A percentile compares a stretch with the other conserved stretches of the same genome.
phyloP scores from a whole-genome alignment of 192 early-diverging fungal genomes.

The Cetraspora pellucida region DNA sequence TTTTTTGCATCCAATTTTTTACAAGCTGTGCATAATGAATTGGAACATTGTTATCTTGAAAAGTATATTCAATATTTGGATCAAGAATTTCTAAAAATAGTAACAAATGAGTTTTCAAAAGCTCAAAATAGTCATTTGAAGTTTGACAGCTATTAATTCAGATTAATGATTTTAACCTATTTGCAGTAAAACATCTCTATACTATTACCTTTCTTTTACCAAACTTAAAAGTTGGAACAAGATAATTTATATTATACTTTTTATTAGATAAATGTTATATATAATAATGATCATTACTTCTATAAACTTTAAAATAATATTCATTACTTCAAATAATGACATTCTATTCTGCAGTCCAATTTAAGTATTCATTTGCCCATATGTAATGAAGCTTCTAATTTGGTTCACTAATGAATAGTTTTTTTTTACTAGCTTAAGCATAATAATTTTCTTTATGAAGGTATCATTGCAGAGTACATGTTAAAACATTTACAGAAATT shows the following conservation, averaged over 20 bases:
- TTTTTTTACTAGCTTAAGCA: background rate
- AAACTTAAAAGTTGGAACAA: constrained; percentile 17
- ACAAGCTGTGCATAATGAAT: background rate
- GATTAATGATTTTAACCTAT: background rate
- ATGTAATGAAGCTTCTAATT: background rate
- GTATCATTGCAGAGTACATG: background rate
- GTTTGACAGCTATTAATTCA: background rate
- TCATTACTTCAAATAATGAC: constrained; percentile 25
- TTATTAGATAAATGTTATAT: no score
- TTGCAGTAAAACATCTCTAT: background rate
- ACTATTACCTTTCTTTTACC: background rate
- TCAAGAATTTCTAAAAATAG: no score
- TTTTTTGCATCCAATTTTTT: constrained; percentile 1
- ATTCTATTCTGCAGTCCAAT: constrained; percentile 17
- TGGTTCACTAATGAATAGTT: background rate
- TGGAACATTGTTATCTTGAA: constrained; percentile 18
- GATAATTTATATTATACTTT: no score
- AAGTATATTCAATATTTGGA: background rate
- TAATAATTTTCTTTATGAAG: constrained; percentile 15
- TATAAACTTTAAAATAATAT: constrained; percentile 1
- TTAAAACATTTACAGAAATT: no score
- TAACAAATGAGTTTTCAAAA: constrained; percentile 5
- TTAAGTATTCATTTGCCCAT: background rate
- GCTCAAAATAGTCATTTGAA: constrained; percentile 3
- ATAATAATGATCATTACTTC: background rate